Conservation (phyloP, 2,329 filamentous ascomycete genomes). For the Fusarium pseudograminearum region DNA sequence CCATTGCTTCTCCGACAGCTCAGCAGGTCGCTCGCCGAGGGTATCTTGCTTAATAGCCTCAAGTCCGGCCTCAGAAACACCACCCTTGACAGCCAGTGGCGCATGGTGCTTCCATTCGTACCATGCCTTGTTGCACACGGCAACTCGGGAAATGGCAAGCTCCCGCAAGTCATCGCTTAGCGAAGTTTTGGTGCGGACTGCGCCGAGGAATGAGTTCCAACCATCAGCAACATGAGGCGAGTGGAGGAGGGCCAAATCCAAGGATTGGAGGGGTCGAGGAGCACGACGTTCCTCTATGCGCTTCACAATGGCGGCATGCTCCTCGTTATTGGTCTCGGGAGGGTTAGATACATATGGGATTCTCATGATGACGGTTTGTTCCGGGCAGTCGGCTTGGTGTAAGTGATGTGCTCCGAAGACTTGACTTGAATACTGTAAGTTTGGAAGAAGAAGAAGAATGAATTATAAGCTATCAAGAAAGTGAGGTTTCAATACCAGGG, state of each 20-base stretch:
- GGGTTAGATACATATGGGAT: slow-evolving; percentile 72
- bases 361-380: slow-evolving; percentile 64
- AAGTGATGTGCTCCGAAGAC: slow-evolving; percentile 9
- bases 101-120: slow-evolving; percentile 88
- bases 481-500: not conserved
- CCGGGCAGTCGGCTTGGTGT: slow-evolving; percentile 27
- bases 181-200: slow-evolving; percentile 66
- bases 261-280: slow-evolving; percentile 76
- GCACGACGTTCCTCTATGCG: slow-evolving; percentile 74
- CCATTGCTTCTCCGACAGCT: slow-evolving; percentile 71
- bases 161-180: slow-evolving; percentile 73
- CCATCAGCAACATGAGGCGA: slow-evolving; percentile 80
- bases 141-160: slow-evolving; percentile 83
- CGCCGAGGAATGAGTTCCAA: slow-evolving; percentile 77
- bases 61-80: slow-evolving; percentile 66
- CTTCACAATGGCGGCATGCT: slow-evolving; percentile 68
- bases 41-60: slow-evolving; percentile 56
- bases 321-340: slow-evolving; percentile 57
- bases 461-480: not conserved
- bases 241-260: slow-evolving; percentile 83
- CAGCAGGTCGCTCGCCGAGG: slow-evolving; percentile 49
- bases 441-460: not conserved
- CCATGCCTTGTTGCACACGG: slow-evolving; percentile 82
- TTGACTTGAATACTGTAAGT: not conserved
- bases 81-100: slow-evolving; percentile 71